Evolutionary conservation across 768 basidiomycete genomes (phyloP).

Genomic region (Collybia nuda): DNA sequence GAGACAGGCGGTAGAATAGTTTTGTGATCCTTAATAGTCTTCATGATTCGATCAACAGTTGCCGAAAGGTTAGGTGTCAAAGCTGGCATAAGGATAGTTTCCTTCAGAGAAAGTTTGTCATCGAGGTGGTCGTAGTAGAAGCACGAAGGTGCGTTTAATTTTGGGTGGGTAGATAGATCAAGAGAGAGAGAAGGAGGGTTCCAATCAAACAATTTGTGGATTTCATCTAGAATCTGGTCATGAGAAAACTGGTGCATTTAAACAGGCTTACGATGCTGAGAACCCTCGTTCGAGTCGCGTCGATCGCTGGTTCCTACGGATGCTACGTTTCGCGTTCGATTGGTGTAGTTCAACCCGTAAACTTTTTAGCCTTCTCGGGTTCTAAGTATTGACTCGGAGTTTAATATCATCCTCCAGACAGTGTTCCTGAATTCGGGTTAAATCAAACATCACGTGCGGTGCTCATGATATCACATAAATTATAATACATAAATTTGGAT

Average conservation of each 20-base stretch:
- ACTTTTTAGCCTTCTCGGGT: too few species aligned
- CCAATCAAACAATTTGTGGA: background rate
- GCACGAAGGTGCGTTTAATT: background rate
- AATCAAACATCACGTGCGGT: too few species aligned
- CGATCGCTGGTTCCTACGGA: background rate
- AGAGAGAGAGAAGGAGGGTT: background rate
- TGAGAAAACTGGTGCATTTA: background rate
- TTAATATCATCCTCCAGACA: too few species aligned
- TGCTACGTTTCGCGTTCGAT: too few species aligned
- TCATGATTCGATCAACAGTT: background rate
- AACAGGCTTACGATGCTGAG: background rate
- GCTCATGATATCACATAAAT: too few species aligned
- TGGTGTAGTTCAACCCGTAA: too few species aligned
- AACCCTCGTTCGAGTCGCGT: background rate
- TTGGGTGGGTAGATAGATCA: background rate
- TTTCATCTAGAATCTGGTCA: background rate
- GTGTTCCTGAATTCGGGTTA: too few species aligned
- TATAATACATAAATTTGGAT: too few species aligned
- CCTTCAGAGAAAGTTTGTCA: background rate
- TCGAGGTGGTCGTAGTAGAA: slow-evolving; percentile 12
- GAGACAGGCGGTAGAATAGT: background rate
- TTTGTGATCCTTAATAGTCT: background rate
- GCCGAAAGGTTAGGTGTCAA: background rate
- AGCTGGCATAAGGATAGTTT: background rate
- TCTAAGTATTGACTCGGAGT: too few species aligned